Base-by-base conservation (phyloP, 495 filamentous ascomycete genomes). In the Podospora australis region DNA sequence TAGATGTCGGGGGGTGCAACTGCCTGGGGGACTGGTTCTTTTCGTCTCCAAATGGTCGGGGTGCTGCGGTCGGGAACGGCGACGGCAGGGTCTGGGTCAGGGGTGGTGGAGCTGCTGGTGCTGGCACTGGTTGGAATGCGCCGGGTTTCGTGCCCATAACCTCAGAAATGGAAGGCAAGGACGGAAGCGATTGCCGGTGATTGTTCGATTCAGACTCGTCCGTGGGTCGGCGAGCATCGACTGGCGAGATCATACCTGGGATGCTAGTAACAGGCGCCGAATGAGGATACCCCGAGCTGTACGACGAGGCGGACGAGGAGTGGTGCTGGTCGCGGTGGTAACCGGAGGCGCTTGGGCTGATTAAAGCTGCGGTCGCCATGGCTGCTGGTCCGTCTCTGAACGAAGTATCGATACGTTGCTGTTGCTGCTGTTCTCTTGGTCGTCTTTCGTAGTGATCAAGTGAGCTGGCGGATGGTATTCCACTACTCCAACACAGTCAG, bases 131-230 rank as follows among this genome's bases (percentile, higher is more conserved):
- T 9, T 60, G 60, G 35, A 66, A 71, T 13, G 61, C 54, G 29
- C 46, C 55, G 4, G 62, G 57, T 41, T 71, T 72, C 3, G 62
- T 55, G 24, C 58, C 63, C 1, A 75, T 68, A 5, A 74, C 71
- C 41, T 75, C 72, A n/a, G 65, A 68, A 45, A 75, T 63, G 21
- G 72, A 73, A 2, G 72, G 72, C 38, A 75, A 62, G 21, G 72
- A 73, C 1, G 72, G 72, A 35, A 75, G 57, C 6, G 72, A 75
- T 51, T 75, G 71, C 16, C 72, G 60, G 36, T 72, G 65, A 26
- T 58, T 34, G 11, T 71, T 64, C 26, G 51, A 48, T 10, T 74
- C 70, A 28, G 59, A 48, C 40, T 70, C 71, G 39, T 68, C 68
- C 10, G 69, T 65, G 9, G 64, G 53, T 44, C 72, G 58, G 30